These are phyloP conservation scores for Flaveria brownii DNA, from an alignment of 129 eudicot species.

Conservation along the genomic window DNA sequence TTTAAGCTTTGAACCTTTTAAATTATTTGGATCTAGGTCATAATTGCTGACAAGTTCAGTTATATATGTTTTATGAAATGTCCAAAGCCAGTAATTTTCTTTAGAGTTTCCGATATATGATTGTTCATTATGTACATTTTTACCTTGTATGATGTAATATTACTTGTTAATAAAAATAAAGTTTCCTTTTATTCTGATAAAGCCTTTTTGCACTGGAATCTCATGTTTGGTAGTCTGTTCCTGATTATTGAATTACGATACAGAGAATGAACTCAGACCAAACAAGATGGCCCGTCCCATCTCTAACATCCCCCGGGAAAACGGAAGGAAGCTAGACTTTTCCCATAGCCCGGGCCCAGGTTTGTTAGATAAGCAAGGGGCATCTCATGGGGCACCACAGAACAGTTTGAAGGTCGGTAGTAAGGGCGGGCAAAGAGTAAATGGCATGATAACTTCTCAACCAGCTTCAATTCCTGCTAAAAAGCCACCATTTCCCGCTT, in stretches of 20 bases:
- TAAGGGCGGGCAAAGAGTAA: conserved; percentile 29
- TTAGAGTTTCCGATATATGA: conserved; percentile 10
- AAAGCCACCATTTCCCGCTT: conserved; percentile 29
- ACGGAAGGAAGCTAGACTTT: conserved; percentile 43
- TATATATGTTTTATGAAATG: conserved; percentile 9
- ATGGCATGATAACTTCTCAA: conserved; percentile 42
- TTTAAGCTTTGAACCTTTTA: neutral
- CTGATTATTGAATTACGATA: conserved; percentile 32
- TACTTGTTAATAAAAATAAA: neutral
- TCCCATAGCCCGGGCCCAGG: conserved; percentile 29
- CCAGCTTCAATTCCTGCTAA: conserved; percentile 25
- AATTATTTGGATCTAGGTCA: conserved; percentile 8
- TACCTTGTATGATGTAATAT: conserved; percentile 22
- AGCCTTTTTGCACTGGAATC: neutral
- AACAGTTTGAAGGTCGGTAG: conserved; percentile 30
- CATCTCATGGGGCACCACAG: conserved; percentile 33
- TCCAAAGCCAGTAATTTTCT: neutral
- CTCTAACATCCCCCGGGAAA: conserved; percentile 42
- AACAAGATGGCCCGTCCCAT: conserved; percentile 57
- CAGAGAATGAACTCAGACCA: conserved; percentile 59
- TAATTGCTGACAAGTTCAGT: neutral
- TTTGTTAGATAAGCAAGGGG: conserved; percentile 33
- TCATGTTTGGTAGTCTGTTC: conserved; percentile 17
- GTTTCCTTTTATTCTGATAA: neutral
- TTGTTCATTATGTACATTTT: neutral